Evolutionary conservation across 495 filamentous ascomycete genomes (phyloP).

Genomic region (Friedmanniomyces simplex): DNA sequence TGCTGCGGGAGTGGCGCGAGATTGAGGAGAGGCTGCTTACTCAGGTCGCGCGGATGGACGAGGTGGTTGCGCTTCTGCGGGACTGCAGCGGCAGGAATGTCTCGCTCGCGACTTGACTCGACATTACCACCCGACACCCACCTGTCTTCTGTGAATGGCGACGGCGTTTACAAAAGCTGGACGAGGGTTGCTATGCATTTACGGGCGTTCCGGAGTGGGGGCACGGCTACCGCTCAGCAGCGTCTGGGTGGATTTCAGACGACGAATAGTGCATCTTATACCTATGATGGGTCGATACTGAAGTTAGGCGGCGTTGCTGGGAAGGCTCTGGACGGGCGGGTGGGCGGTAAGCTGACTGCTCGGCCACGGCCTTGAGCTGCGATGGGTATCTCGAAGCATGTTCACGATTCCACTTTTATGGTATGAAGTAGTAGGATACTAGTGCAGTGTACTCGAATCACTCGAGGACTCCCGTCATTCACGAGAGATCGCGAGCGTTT

Average conservation of each 20-base stretch:
- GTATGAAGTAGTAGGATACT: background rate
- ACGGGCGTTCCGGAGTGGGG: background rate
- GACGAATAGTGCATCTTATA: too few relatives aligned
- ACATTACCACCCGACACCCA: too few relatives aligned
- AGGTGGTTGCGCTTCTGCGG: conserved; percentile 67
- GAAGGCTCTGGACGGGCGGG: background rate
- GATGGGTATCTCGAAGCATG: background rate
- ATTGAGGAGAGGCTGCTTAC: conserved; percentile 66
- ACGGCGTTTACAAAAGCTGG: background rate
- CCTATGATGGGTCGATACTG: too few relatives aligned
- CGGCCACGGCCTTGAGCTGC: background rate
- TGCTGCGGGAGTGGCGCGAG: conserved; percentile 55
- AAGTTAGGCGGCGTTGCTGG: background rate
- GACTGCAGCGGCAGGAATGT: conserved; percentile 45
- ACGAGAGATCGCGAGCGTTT: too few relatives aligned
- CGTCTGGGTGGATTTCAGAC: too few relatives aligned
- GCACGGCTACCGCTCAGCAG: too few relatives aligned
- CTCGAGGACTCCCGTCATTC: too few relatives aligned
- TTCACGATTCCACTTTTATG: background rate
- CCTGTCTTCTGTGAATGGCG: background rate
- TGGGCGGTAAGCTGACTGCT: background rate
- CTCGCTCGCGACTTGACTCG: background rate
- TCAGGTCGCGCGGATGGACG: conserved; percentile 70
- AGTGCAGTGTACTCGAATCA: background rate
- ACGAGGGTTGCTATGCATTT: background rate